Evolutionary conservation across 2,329 filamentous ascomycete genomes (phyloP).

Genomic region (Emmonsiellopsis sp.): DNA sequence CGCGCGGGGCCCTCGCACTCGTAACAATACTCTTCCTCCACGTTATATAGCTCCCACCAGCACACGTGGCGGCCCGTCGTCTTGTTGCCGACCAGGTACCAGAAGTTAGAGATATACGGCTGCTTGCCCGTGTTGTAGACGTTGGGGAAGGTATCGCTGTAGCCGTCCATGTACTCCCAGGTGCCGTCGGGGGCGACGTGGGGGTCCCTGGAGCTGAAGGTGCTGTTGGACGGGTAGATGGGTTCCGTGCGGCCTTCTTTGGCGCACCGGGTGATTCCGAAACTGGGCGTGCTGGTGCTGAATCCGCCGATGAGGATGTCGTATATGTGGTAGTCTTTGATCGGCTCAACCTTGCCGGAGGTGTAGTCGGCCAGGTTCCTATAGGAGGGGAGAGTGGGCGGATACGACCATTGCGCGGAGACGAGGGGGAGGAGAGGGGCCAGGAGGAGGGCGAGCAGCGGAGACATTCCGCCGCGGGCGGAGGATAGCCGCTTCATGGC

Average conservation of each 20-base stretch:
- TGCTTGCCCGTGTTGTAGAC: neutral
- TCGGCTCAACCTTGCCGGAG: neutral
- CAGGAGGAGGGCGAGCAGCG: neutral
- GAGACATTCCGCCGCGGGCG: no score
- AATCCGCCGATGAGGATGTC: constrained; percentile 1
- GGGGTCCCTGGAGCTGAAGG: neutral
- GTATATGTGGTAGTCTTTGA: neutral
- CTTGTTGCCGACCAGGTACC: neutral
- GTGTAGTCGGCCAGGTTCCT: constrained; percentile 1
- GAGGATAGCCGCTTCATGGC: no score
- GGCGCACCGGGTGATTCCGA: neutral
- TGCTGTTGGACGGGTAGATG: constrained; percentile 1
- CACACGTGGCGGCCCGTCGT: neutral
- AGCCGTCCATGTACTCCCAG: neutral
- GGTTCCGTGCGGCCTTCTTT: constrained; percentile 1
- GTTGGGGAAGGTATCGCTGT: neutral
- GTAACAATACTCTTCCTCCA: neutral
- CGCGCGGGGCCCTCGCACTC: neutral
- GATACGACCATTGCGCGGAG: neutral
- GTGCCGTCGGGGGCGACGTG: constrained; percentile 1
- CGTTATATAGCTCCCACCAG: constrained; percentile 1
- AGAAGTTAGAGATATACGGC: neutral
- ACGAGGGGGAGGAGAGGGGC: neutral
- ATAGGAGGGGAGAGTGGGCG: neutral
- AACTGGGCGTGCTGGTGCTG: neutral